Evolutionary conservation across 2,329 filamentous ascomycete species (phyloP).

Genomic region (Alternaria consortialis): DNA sequence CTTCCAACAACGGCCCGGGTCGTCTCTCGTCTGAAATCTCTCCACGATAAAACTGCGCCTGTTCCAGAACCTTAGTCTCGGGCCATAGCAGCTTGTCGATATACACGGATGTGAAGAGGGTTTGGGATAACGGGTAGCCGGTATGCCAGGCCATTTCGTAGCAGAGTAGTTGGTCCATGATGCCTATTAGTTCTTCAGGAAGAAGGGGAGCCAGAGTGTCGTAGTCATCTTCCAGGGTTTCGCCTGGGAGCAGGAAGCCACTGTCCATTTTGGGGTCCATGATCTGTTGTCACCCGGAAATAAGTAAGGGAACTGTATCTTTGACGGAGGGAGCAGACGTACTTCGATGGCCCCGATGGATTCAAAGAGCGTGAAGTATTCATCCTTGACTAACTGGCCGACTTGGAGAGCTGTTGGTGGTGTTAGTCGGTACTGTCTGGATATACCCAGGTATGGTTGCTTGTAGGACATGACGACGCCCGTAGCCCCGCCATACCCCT

Average conservation of each 20-base stretch:
- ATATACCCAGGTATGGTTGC: not conserved
- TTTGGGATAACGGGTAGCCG: slow-evolving; percentile 95
- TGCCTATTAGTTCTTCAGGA: slow-evolving; percentile 84
- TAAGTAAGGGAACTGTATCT: not conserved
- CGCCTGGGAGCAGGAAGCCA: slow-evolving; percentile 78
- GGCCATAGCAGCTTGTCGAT: slow-evolving; percentile 83
- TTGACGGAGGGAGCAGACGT: slow-evolving; percentile 4
- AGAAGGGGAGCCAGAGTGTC: slow-evolving; percentile 73
- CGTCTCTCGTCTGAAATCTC: slow-evolving; percentile 29
- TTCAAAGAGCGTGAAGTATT: slow-evolving; percentile 91
- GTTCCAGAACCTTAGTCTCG: slow-evolving; percentile 68
- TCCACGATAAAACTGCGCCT: slow-evolving; percentile 67
- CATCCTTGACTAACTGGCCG: slow-evolving; percentile 92
- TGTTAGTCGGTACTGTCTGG: slow-evolving; percentile 21
- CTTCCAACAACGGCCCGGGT: slow-evolving; percentile 51
- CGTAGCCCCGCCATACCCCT: slow-evolving; percentile 28
- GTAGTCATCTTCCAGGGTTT: slow-evolving; percentile 85
- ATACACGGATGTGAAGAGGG: slow-evolving; percentile 90
- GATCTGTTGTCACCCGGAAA: slow-evolving; percentile 68
- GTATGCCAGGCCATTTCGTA: slow-evolving; percentile 98
- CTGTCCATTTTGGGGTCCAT: slow-evolving; percentile 99
- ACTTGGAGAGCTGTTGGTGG: slow-evolving; percentile 70
- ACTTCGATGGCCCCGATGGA: slow-evolving; percentile 85
- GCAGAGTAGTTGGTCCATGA: slow-evolving; percentile 92
- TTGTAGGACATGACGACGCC: slow-evolving; percentile 7